Conservation (phyloP, 129 eudicot species). For the Helichrysum umbraculigerum region DNA sequence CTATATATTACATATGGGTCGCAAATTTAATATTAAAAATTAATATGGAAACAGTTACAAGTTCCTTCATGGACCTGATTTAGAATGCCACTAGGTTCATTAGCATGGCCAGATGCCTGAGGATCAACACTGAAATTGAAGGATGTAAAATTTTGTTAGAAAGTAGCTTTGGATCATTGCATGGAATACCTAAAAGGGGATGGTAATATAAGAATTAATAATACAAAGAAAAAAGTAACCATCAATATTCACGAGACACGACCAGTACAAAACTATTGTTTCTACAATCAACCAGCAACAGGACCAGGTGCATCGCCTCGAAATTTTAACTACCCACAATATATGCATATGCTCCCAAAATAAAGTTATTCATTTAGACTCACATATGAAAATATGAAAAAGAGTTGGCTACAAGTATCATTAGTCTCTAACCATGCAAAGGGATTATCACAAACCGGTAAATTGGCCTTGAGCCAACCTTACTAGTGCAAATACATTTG, state of each 20-base stretch:
- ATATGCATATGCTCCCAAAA: background rate
- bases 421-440: background rate
- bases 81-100: slow-evolving; percentile 25
- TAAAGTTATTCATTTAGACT: background rate
- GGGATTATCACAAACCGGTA: background rate
- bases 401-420: background rate
- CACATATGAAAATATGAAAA: background rate
- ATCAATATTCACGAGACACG: background rate
- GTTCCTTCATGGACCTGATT: slow-evolving; percentile 32
- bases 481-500: background rate
- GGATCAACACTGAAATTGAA: slow-evolving; percentile 65
- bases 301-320: background rate
- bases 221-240: background rate
- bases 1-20: background rate
- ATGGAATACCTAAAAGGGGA: background rate
- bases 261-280: background rate
- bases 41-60: slow-evolving; percentile 9
- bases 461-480: background rate
- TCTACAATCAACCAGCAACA: background rate
- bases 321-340: background rate
- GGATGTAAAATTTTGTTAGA: slow-evolving; percentile 27
- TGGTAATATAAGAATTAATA: background rate
- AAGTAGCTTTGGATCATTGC: background rate
- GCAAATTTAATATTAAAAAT: background rate
- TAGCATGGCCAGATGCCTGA: slow-evolving; percentile 50